A percentile compares a stretch with the other conserved stretches of the same genome.
Conservation (phyloP, 2,329 filamentous ascomycete genomes). For the Monilinia laxa region DNA sequence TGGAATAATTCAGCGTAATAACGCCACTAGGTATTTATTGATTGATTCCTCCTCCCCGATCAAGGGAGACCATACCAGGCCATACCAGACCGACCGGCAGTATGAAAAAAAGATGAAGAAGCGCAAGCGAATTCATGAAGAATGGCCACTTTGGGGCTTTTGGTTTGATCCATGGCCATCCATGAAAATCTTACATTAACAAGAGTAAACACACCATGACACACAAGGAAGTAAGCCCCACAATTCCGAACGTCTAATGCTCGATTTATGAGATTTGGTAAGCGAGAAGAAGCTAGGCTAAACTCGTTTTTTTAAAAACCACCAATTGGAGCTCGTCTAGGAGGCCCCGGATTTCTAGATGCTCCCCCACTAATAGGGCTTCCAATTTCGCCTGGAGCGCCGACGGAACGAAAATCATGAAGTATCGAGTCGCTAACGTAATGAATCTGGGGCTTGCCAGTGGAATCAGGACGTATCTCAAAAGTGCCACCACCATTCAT, state of each 20-base stretch:
- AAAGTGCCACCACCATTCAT: constrained; percentile 92
- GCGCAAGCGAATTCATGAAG: constrained; percentile 8
- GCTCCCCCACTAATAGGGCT: constrained; percentile 54
- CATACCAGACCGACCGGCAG: neutral
- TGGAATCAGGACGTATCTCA: constrained; percentile 45
- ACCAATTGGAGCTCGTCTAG: constrained; percentile 17
- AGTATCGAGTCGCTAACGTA: constrained; percentile 55
- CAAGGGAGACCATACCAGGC: constrained; percentile 12
- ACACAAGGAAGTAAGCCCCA: constrained; percentile 3
- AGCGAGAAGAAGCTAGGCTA: constrained; percentile 20
- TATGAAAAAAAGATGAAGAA: constrained; percentile 6
- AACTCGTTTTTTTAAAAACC: constrained; percentile 12
- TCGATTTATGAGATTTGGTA: constrained; percentile 10
- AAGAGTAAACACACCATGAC: neutral
- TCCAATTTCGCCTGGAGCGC: constrained; percentile 67
- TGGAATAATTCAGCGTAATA: constrained; percentile 11
- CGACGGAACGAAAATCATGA: constrained; percentile 44
- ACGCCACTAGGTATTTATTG: constrained; percentile 18
- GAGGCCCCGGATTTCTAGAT: constrained; percentile 18
- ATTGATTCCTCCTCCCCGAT: constrained; percentile 12
- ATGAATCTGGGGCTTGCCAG: constrained; percentile 45
- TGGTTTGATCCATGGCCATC: neutral
- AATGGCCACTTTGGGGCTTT: constrained; percentile 2
- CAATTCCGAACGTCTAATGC: neutral
- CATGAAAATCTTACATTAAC: constrained; percentile 14